phyloP scores from a whole-genome alignment of 345 rosid genomes.

The Carallia pectinifolia region DNA sequence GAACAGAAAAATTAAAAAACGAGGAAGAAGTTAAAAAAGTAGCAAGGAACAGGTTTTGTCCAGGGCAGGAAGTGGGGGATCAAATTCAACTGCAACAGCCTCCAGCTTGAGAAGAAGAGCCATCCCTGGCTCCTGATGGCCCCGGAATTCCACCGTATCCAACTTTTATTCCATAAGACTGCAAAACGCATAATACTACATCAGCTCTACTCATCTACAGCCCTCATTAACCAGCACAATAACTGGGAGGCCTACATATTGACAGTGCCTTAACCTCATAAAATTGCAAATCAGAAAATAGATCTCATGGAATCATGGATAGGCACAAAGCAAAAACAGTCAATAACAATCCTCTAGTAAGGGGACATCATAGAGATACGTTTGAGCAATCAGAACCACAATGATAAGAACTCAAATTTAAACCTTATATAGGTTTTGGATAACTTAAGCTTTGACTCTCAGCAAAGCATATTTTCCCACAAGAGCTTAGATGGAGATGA shows the following conservation, averaged over 20 bases:
- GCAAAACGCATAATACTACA: constrained; percentile 16
- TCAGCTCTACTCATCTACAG: constrained; percentile 15
- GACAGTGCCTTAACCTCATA: not conserved
- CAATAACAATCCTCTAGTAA: not conserved
- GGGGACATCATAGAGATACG: no score
- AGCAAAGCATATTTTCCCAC: no score
- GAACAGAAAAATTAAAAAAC: not conserved
- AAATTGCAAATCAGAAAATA: not conserved
- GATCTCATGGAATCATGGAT: not conserved
- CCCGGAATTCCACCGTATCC: constrained; percentile 97
- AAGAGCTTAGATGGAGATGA: not conserved
- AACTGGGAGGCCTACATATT: no score
- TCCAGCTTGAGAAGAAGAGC: constrained; percentile 71
- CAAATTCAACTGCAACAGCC: constrained; percentile 76
- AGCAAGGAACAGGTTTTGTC: not conserved
- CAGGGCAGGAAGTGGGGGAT: not conserved
- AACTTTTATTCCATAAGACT: constrained; percentile 95
- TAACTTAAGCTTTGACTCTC: no score
- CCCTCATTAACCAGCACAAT: not conserved
- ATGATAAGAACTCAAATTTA: no score
- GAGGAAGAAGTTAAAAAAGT: not conserved
- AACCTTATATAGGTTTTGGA: no score
- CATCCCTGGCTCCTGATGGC: constrained; percentile 89
- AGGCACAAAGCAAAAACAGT: not conserved
- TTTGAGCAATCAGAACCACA: no score